A percentile compares a stretch with the other conserved stretches of the same genome.
Conservation (phyloP, 1,284 basidiomycete species). For the Heterobasidion occidentale region DNA sequence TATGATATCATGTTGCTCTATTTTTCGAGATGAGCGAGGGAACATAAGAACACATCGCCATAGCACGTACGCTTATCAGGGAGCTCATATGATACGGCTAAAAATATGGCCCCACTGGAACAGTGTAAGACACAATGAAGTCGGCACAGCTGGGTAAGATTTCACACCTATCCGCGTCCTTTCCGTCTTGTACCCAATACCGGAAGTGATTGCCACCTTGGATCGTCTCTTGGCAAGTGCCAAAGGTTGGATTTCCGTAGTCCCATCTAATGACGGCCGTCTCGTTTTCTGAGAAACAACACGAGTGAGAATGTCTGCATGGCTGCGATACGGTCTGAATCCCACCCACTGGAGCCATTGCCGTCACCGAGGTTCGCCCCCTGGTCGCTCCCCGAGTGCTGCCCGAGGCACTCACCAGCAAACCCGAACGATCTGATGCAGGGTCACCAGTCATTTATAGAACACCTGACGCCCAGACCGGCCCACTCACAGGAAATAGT, state of each 20-base stretch:
- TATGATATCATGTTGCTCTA: conserved; percentile 46
- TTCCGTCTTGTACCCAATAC: conserved; percentile 81
- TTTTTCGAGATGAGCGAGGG: not conserved
- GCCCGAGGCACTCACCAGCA: conserved; percentile 78
- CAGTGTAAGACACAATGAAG: not conserved
- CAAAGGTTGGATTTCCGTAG: conserved; percentile 69
- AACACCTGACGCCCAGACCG: not conserved
- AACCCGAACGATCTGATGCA: conserved; percentile 46
- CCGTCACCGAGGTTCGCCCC: conserved; percentile 83
- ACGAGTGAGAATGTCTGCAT: conserved; percentile 1
- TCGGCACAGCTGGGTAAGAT: not conserved
- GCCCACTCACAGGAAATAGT: conserved; percentile 61
- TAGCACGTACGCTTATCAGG: conserved; percentile 33
- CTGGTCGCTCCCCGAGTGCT: conserved; percentile 68
- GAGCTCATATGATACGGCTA: conserved; percentile 75
- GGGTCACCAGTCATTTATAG: not conserved
- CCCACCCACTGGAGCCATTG: conserved; percentile 48
- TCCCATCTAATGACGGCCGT: conserved; percentile 75
- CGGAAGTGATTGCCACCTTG: conserved; percentile 88
- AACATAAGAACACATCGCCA: not conserved
- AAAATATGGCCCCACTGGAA: conserved; percentile 70
- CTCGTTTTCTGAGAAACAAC: conserved; percentile 51
- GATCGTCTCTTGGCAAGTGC: conserved; percentile 80
- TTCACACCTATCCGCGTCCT: conserved; percentile 44
- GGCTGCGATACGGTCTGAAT: not conserved